Base-by-base conservation (phyloP, 2,329 filamentous ascomycete species). In the Nigrospora sphaerica region DNA sequence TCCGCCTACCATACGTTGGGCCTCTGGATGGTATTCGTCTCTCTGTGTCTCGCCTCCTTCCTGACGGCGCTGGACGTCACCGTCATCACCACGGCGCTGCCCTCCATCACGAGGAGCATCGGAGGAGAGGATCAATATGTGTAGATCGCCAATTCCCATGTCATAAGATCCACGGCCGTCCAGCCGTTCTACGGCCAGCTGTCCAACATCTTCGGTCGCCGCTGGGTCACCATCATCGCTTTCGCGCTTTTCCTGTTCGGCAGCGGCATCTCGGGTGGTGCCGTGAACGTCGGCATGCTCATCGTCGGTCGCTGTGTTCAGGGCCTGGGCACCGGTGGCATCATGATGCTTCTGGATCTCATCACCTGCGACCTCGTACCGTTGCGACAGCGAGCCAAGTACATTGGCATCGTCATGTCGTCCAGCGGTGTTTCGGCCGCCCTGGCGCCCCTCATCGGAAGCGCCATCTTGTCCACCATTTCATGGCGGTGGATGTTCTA, bases 401-500 rank as follows among this genome's bases (percentile, higher is more conserved):
- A 56, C 54, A 61, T 50, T 45, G 62, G 35, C 54, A 58, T 41
- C 54, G 54, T 50, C 53, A 60, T 48, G 28, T 45, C 37, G 17
- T 51, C 52, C 46, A 50, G 51, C 78, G 69, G 74, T 1, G 44
- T 83, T 6, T 80, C 79, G 1, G 78, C 68, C 3, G 73, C 78
- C 1, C 62, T 64, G 13, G 77, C 76, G 0, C 79, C 70, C 9
- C 52, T 76, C 23, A 64, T 75, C 32, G 73, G 79, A 9, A 77
- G 76, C 18, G 75, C 70, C 2, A 76, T 80, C 49, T 68, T 75
- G 3, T 66, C 78, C 46, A 65, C 71, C 39, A 67, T 72, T 2
- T 48, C 63, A 1, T 81, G 80, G 81, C 63, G 74, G 9, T 85
- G 81, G 80, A 76, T 85, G 43, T 83, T 85, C 58, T 86, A 74